Evolutionary conservation across 768 basidiomycete genomes (phyloP).

Genomic region (Suillus ampliporus): DNA sequence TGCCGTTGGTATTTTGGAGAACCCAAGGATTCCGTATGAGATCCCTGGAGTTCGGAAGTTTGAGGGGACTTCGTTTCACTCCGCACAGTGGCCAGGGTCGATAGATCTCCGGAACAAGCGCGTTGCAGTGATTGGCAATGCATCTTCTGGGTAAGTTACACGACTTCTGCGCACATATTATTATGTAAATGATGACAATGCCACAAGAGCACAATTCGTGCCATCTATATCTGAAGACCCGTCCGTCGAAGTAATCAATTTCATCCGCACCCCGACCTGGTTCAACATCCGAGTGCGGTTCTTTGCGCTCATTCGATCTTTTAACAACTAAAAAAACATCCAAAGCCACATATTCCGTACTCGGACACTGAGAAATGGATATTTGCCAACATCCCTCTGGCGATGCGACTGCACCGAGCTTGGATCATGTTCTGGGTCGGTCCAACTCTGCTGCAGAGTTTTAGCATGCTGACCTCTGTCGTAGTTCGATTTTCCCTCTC

Average conservation of each 20-base stretch:
- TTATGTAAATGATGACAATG: conserved; percentile 12
- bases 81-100: conserved; percentile 51
- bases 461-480: background rate
- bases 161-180: background rate
- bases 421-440: conserved; percentile 55
- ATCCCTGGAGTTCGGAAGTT: conserved; percentile 46
- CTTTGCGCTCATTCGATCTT: background rate
- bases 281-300: conserved; percentile 53
- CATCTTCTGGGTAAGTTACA: conserved; percentile 58
- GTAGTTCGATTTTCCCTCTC: conserved; percentile 26
- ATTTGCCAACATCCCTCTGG: conserved; percentile 57
- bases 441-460: background rate
- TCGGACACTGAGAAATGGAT: conserved; percentile 50
- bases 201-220: conserved; percentile 61
- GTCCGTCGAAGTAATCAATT: conserved; percentile 59
- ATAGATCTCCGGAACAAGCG: conserved; percentile 48
- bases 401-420: conserved; percentile 56
- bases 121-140: conserved; percentile 60
- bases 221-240: conserved; percentile 58
- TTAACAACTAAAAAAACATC: conserved; percentile 36
- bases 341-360: conserved; percentile 44
- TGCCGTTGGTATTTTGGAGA: conserved; percentile 53
- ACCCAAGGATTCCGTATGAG: conserved; percentile 43
- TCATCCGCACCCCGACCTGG: conserved; percentile 66
- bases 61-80: conserved; percentile 57